A percentile compares a stretch with the other conserved stretches of the same genome.
Conservation (phyloP, 2,329 filamentous ascomycete genomes). For the Xylariaceae sp. region DNA sequence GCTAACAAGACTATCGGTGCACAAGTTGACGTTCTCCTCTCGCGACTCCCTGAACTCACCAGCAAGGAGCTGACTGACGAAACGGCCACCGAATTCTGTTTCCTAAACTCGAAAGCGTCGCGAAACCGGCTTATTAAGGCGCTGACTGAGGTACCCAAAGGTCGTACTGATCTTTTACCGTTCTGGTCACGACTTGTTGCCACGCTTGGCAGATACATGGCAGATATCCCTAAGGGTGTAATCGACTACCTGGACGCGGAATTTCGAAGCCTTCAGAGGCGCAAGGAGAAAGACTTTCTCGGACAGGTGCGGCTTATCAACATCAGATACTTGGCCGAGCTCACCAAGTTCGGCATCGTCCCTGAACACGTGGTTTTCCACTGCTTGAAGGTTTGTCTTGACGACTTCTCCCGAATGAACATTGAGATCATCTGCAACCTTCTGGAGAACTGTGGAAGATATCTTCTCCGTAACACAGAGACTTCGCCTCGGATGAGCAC, state of each 20-base stretch:
- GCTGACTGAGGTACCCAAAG: conserved; percentile 90
- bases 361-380: conserved; percentile 99
- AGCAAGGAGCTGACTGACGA: conserved; percentile 90
- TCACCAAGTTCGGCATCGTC: conserved; percentile 97
- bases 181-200: conserved; percentile 90
- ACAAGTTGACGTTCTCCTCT: conserved; percentile 85
- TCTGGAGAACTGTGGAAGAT: conserved; percentile 92
- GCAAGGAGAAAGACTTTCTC: conserved; percentile 96
- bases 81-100: conserved; percentile 93
- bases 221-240: conserved; percentile 86
- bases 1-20: conserved; percentile 97
- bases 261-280: conserved; percentile 90
- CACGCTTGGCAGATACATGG: conserved; percentile 88
- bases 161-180: conserved; percentile 82
- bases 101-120: conserved; percentile 96
- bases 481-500: conserved; percentile 89
- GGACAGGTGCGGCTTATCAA: conserved; percentile 91
- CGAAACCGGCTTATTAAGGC: conserved; percentile 90
- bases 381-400: conserved; percentile 92
- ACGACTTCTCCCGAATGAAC: conserved; percentile 98
- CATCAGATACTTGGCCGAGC: conserved; percentile 92
- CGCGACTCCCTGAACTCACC: conserved; percentile 83
- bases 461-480: conserved; percentile 85
- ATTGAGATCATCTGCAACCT: conserved; percentile 97
- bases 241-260: conserved; percentile 93